A percentile compares a stretch with the other conserved stretches of the same genome.
Evolutionary conservation across 1,139 yeast species (phyloP).

Genomic region (Yamadazyma songkhlaensis): DNA sequence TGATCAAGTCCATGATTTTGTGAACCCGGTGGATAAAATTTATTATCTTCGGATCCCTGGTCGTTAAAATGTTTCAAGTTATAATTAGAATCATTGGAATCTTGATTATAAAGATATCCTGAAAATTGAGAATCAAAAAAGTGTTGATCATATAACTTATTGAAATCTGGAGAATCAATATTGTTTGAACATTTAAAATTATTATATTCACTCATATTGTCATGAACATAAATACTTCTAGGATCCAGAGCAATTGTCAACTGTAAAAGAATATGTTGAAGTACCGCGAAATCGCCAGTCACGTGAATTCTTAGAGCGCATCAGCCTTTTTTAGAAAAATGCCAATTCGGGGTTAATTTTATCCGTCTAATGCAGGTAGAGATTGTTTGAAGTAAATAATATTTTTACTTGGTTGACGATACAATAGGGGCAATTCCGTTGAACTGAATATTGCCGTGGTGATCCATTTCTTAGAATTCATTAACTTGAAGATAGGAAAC

Average conservation of each 20-base stretch:
- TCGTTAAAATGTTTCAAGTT: background rate
- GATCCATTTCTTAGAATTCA: too few relatives aligned
- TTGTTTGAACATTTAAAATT: conserved; percentile 1
- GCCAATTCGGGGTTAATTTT: too few relatives aligned
- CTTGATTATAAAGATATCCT: conserved; percentile 1
- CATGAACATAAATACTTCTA: too few relatives aligned
- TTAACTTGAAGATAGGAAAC: too few relatives aligned
- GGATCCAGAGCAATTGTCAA: background rate
- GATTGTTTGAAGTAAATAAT: too few relatives aligned
- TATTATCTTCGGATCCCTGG: background rate
- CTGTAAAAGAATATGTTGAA: background rate
- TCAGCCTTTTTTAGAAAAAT: too few relatives aligned
- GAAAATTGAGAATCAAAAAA: conserved; percentile 8
- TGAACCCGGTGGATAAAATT: too few relatives aligned
- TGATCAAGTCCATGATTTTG: too few relatives aligned
- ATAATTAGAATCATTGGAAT: background rate
- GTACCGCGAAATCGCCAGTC: conserved; percentile 1
- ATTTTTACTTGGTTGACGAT: too few relatives aligned
- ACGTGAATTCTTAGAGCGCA: background rate
- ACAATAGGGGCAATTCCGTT: too few relatives aligned
- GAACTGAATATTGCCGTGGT: too few relatives aligned
- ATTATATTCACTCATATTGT: conserved; percentile 3
- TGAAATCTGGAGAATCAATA: conserved; percentile 9
- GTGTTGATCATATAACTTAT: conserved; percentile 13
- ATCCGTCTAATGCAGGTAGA: too few relatives aligned